Evolutionary conservation across 202 grass and related monocot genomes (phyloP).

Genomic region (Alloteropsis angusta): DNA sequence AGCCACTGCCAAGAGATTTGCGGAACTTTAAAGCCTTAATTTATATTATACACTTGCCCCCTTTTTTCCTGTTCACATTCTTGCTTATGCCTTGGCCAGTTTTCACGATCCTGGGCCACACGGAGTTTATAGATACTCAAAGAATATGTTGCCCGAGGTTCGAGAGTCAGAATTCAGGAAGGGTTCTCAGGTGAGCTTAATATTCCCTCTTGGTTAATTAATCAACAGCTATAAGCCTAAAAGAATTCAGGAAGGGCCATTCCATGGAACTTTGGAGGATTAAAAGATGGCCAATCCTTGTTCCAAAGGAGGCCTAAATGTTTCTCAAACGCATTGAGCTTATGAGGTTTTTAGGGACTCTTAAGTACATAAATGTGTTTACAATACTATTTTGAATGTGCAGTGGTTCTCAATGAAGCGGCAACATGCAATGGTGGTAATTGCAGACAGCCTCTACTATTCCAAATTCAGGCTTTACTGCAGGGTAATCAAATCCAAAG

Average conservation of each 20-base stretch:
- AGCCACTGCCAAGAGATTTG: neutral
- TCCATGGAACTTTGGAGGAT: too few species aligned
- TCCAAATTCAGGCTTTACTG: conserved; percentile 38
- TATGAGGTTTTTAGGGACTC: neutral
- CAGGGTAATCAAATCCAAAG: conserved; percentile 33
- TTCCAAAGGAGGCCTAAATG: too few species aligned
- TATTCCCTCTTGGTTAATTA: neutral
- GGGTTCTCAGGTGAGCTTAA: conserved; percentile 46
- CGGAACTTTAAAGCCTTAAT: neutral
- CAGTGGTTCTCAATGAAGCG: conserved; percentile 54
- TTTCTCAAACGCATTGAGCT: neutral
- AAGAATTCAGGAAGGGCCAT: neutral
- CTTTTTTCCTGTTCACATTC: neutral
- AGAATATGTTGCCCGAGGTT: conserved; percentile 58
- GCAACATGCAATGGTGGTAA: conserved; percentile 54
- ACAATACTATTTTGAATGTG: neutral
- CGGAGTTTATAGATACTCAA: conserved; percentile 55
- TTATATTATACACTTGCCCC: neutral
- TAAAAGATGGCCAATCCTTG: too few species aligned
- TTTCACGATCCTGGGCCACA: conserved; percentile 58
- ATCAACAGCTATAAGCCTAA: neutral
- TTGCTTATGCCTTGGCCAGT: conserved; percentile 19
- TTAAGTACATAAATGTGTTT: neutral
- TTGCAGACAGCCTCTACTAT: conserved; percentile 45
- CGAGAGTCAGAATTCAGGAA: conserved; percentile 49